Base-by-base conservation (phyloP, 2,329 filamentous ascomycete species). In the Epichloe glyceriae region DNA sequence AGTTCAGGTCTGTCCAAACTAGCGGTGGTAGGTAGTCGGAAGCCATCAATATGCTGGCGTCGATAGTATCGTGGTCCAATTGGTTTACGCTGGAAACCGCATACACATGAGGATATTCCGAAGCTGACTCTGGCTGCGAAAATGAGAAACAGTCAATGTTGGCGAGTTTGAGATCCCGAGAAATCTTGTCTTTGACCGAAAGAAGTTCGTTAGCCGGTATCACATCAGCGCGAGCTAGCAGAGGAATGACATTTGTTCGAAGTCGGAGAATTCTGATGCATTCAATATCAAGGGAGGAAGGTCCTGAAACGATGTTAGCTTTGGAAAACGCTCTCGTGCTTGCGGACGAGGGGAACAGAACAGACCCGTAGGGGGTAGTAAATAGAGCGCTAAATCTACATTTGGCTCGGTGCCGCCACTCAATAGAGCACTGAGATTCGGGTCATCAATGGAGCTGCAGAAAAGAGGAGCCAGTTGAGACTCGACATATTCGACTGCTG, bases 21-120 rank as follows among this genome's bases (percentile, higher is more conserved):
- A 96, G 73, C 1, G 91, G 91, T 54, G 88, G 84, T 14, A 93
- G 73, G 62, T 96, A 97, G 60, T 93, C 86, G 1, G 90, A 84
- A 51, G 83, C 89, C 91, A 97, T 97, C 17, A 97, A 75, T 0
- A 95, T 73, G 60, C 88, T 95, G 17, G 90, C 91, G 64, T 97
- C 91, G 83, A 97, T 94, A 42, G 77, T 81, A 39, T 95, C 88
- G 53, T 81, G 71, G 59, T 96, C 88, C 20, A 79, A 78, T 1
- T 77, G 79, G 22, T 79, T 73, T 12, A 79, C 78, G 19, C 86
- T 93, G 1, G 91, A 96, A 19, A 95, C 76, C 0, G 87, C 81
- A 61, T 87, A 94, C 3, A 83, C 80, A 52, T 70, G 70, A 12
- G 65, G 63, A 1, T 66, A 59, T 47, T 63, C 55, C 38, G 62